Evolutionary conservation across 208 protist genomes (phyloP).

Genomic region (Trypanosomatidae sp.): DNA sequence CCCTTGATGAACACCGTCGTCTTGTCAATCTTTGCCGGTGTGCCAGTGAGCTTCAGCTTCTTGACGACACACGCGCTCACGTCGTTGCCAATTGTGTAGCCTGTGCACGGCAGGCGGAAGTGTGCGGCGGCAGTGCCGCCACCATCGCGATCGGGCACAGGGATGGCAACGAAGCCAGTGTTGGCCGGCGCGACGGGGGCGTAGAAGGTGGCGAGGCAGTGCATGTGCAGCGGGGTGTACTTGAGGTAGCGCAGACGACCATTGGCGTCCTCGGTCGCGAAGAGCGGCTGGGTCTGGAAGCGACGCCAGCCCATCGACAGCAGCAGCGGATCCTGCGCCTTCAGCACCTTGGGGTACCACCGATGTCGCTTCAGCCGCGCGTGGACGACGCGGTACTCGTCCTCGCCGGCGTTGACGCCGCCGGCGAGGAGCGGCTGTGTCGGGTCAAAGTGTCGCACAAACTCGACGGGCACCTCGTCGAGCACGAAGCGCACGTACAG

Average conservation of each 20-base stretch:
- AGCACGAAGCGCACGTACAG: constrained; percentile 96
- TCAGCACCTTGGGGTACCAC: constrained; percentile 97
- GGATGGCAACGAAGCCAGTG: constrained; percentile 94
- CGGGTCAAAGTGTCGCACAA: constrained; percentile 88
- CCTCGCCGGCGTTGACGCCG: constrained; percentile 92
- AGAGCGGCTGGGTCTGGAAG: constrained; percentile 95
- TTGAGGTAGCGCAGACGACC: constrained; percentile 96
- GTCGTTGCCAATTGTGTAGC: constrained; percentile 96
- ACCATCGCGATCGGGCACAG: constrained; percentile 39
- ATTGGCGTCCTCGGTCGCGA: constrained; percentile 94
- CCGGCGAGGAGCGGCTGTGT: constrained; percentile 87
- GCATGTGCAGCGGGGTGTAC: constrained; percentile 99
- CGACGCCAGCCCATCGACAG: constrained; percentile 98
- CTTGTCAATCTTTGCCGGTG: constrained; percentile 94
- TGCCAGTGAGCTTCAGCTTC: constrained; percentile 99
- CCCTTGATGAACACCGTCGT: constrained; percentile 98
- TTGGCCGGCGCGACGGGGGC: constrained; percentile 94
- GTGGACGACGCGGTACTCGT: constrained; percentile 90
- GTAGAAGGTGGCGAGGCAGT: constrained; percentile 97
- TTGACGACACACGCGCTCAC: constrained; percentile 94
- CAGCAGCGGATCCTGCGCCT: constrained; percentile 97
- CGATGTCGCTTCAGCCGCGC: constrained; percentile 96
- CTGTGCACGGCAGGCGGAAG: constrained; percentile 94
- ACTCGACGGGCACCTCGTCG: constrained; percentile 91
- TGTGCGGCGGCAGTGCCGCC: constrained; percentile 14